A percentile compares a stretch with the other conserved stretches of the same genome.
Evolutionary conservation across 1,139 yeast species (phyloP).

Genomic region (Suhomyces choctaworum): DNA sequence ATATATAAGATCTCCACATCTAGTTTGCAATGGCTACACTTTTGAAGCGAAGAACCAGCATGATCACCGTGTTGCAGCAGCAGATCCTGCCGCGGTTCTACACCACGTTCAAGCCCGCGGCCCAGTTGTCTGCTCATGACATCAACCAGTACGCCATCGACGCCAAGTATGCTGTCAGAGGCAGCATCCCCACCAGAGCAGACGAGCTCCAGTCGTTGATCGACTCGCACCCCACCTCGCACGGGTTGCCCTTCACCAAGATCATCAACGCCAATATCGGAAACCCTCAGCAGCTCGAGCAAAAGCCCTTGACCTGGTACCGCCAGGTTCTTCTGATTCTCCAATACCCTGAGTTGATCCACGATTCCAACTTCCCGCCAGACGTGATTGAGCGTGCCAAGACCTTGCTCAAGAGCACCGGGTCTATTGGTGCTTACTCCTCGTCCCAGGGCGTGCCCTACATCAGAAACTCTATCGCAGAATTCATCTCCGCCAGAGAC

Average conservation of each 20-base stretch:
- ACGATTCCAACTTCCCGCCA: slow-evolving; percentile 48
- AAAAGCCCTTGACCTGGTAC: slow-evolving; percentile 91
- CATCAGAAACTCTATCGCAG: slow-evolving; percentile 76
- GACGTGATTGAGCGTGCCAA: slow-evolving; percentile 78
- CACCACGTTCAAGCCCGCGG: slow-evolving; percentile 9
- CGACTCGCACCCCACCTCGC: slow-evolving; percentile 50
- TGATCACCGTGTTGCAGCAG: too few species aligned
- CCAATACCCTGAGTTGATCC: slow-evolving; percentile 75
- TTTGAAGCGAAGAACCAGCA: background rate
- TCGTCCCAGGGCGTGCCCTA: slow-evolving; percentile 82
- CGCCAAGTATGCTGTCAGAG: slow-evolving; percentile 96
- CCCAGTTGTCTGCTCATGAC: slow-evolving; percentile 38
- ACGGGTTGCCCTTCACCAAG: slow-evolving; percentile 69
- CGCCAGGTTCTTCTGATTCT: slow-evolving; percentile 83
- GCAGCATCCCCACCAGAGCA: slow-evolving; percentile 88
- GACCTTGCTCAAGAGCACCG: slow-evolving; percentile 57
- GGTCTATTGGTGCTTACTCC: slow-evolving; percentile 93
- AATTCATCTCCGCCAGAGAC: slow-evolving; percentile 74
- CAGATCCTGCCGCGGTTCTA: slow-evolving; percentile 2
- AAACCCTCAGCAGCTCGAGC: slow-evolving; percentile 95
- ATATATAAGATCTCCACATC: too few species aligned
- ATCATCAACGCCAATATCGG: slow-evolving; percentile 93
- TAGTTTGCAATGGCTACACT: background rate
- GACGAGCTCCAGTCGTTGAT: slow-evolving; percentile 67
- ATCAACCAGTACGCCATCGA: slow-evolving; percentile 72